Evolutionary conservation across 495 filamentous ascomycete species (phyloP).

Genomic region (Neurospora discreta): DNA sequence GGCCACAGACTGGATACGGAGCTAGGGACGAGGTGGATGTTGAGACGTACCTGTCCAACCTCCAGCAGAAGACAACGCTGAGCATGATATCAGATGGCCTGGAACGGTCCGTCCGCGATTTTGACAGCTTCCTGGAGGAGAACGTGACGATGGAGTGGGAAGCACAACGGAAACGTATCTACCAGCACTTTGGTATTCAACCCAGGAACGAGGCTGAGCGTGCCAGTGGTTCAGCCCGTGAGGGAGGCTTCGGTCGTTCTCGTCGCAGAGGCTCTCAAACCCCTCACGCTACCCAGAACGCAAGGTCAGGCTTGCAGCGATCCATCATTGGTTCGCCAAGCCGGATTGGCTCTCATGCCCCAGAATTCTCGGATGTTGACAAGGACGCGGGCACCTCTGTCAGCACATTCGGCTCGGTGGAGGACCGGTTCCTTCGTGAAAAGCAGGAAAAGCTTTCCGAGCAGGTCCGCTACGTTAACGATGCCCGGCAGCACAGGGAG

Average conservation of each 20-base stretch:
- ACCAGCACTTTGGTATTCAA: conserved; percentile 89
- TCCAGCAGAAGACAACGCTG: conserved; percentile 82
- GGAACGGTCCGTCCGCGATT: conserved; percentile 74
- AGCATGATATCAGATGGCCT: conserved; percentile 85
- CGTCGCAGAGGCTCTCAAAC: conserved; percentile 36
- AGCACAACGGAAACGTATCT: conserved; percentile 78
- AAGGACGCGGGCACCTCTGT: conserved; percentile 29
- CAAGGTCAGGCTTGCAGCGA: conserved; percentile 57
- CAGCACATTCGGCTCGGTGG: conserved; percentile 33
- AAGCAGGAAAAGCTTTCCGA: conserved; percentile 70
- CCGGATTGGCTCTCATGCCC: conserved; percentile 42
- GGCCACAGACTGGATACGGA: conserved; percentile 8
- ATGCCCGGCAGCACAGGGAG: conserved; percentile 50
- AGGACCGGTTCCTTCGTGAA: conserved; percentile 62
- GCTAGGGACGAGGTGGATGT: conserved; percentile 55
- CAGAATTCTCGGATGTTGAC: conserved; percentile 56
- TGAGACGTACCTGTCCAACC: conserved; percentile 66
- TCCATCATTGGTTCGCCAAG: conserved; percentile 76
- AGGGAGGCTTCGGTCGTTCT: conserved; percentile 42
- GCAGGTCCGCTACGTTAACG: conserved; percentile 66
- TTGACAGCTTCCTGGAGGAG: conserved; percentile 85
- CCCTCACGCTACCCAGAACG: conserved; percentile 52
- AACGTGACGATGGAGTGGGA: conserved; percentile 95
- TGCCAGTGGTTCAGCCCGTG: conserved; percentile 39
- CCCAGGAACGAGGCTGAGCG: conserved; percentile 41